Evolutionary conservation across 345 rosid species (phyloP), one percentile per base, ranked within the genome.

Genomic region (Abelmoschus esculentus): DNA sequence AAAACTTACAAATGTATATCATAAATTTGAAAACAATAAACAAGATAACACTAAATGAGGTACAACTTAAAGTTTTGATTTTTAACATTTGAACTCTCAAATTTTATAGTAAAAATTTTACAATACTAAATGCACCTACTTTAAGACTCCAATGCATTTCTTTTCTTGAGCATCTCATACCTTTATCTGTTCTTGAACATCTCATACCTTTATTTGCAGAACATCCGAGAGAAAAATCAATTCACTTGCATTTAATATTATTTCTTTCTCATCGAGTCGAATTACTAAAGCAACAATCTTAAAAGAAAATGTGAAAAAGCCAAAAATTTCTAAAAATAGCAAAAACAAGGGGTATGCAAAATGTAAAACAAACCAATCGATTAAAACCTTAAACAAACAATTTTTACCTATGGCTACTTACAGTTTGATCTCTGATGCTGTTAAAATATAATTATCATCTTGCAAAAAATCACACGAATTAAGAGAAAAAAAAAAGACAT

Each of bases 351-450:
- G 28, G 9, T 7, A 42, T 42, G 11, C 11, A 42, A 42, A 55
- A 55, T 1, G 31, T 19, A 55, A 22, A 55, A 55, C n/a, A 31
- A 22, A 55, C 29, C 31, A 22, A 9, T 31, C 4, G 19, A 19
- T 7, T 31, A 55, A 22, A 55, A 14, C 31, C 29, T 55, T 22
- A 67, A 64, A 44, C 6, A 44, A 44, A 58, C 14, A 44, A 13
- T 40, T 65, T n/a, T 22, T n/a, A 42, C 4, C 18, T 42, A 19
- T 18, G 60, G 38, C n/a, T 36, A 85, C 98, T 93, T 77, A 93
- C 97, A 61, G 93, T 89, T 84, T 93, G 97, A 84, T 93, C 26
- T 96, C 98, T 61, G 97, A 93, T 73, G 98, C 97, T 69, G 98
- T 93, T 66, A 90, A 81, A 73, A 93, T 76, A 67, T 67, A 72